A percentile compares a stretch with the other conserved stretches of the same genome.
Evolutionary conservation across 192 early-diverging fungal species (phyloP).

Genomic region (Coemansia asiatica): DNA sequence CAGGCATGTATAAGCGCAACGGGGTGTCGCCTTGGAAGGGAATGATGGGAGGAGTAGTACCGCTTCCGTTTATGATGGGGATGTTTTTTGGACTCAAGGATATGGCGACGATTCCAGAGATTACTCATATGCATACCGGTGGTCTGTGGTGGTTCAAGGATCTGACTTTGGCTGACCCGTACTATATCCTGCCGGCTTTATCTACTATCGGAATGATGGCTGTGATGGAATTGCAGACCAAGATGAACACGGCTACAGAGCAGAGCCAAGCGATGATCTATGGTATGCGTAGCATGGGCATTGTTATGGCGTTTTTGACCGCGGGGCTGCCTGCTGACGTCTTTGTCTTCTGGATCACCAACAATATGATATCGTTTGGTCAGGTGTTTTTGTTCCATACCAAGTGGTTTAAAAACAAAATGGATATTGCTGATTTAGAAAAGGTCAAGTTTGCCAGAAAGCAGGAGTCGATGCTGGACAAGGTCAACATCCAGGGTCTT

Average conservation of each 20-base stretch:
- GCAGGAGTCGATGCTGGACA: slow-evolving; percentile 15
- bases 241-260: slow-evolving; percentile 22
- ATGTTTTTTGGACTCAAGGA: slow-evolving; percentile 80
- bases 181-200: slow-evolving; percentile 76
- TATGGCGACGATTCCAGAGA: slow-evolving; percentile 72
- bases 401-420: slow-evolving; percentile 56
- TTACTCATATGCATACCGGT: slow-evolving; percentile 77
- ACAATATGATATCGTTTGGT: slow-evolving; percentile 67
- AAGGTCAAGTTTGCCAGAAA: slow-evolving; percentile 30
- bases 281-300: slow-evolving; percentile 50
- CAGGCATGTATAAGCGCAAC: slow-evolving; percentile 61
- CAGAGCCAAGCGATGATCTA: slow-evolving; percentile 39
- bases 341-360: slow-evolving; percentile 84
- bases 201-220: slow-evolving; percentile 69
- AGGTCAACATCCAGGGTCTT: slow-evolving; percentile 12
- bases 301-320: slow-evolving; percentile 53
- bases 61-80: slow-evolving; percentile 78
- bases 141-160: slow-evolving; percentile 85
- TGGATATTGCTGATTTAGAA: slow-evolving; percentile 61
- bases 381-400: slow-evolving; percentile 70
- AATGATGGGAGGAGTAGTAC: slow-evolving; percentile 62
- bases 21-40: slow-evolving; percentile 66
- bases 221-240: slow-evolving; percentile 64
- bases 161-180: slow-evolving; percentile 78
- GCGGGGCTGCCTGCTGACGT: slow-evolving; percentile 60